phyloP scores from a whole-genome alignment of 192 early-diverging fungal species.

The Gaertneriomyces sp. region DNA sequence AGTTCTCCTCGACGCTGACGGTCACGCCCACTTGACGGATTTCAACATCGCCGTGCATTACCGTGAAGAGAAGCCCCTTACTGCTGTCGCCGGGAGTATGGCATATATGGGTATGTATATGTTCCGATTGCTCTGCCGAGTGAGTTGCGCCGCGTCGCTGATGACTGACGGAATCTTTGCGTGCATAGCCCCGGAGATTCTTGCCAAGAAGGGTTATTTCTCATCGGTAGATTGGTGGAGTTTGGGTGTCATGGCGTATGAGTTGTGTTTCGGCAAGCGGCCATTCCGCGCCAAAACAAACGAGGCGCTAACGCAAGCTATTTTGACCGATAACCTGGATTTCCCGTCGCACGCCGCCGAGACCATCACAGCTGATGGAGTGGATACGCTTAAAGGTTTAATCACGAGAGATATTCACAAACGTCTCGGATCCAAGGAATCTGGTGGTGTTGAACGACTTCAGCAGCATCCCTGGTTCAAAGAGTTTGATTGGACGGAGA shows the following conservation, averaged over 20 bases:
- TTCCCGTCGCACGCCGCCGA: constrained; percentile 58
- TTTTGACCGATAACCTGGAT: constrained; percentile 62
- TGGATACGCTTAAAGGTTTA: constrained; percentile 23
- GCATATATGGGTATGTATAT: constrained; percentile 74
- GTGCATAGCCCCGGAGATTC: constrained; percentile 45
- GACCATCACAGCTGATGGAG: constrained; percentile 5
- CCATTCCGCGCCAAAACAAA: constrained; percentile 79
- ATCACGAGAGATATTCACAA: constrained; percentile 62
- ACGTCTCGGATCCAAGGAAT: constrained; percentile 72
- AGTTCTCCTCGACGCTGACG: constrained; percentile 71
- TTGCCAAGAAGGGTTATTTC: constrained; percentile 50
- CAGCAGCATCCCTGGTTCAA: constrained; percentile 78
- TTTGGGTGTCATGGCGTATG: constrained; percentile 73
- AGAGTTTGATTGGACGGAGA: constrained; percentile 68
- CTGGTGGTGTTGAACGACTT: constrained; percentile 66
- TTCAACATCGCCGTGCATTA: constrained; percentile 92
- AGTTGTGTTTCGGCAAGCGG: constrained; percentile 74
- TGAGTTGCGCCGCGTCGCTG: neutral
- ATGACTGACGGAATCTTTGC: neutral
- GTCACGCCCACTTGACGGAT: constrained; percentile 89
- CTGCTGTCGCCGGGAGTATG: constrained; percentile 81
- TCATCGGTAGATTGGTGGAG: constrained; percentile 72
- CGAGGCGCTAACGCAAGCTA: constrained; percentile 64
- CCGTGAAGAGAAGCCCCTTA: constrained; percentile 63
- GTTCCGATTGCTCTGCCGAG: neutral